A percentile compares a stretch with the other conserved stretches of the same genome.
Conservation (phyloP, 2,329 filamentous ascomycete genomes). For the Colletotrichum somersetense region DNA sequence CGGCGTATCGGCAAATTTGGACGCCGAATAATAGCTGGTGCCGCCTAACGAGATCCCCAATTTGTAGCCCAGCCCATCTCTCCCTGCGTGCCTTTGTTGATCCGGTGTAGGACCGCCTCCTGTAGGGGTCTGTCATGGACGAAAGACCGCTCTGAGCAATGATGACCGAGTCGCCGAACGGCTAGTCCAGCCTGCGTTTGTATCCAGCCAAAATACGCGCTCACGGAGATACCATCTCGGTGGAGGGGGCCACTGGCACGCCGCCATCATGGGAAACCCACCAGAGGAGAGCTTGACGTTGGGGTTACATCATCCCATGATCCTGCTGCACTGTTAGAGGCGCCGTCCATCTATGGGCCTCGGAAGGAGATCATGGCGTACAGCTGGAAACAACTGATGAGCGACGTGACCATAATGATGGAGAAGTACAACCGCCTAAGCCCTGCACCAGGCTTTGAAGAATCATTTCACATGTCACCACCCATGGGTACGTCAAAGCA, state of each 20-base stretch:
- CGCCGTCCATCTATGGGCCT: neutral
- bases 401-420: neutral
- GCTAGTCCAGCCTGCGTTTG: neutral
- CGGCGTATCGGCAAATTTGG: neutral
- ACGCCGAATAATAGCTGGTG: too few species aligned
- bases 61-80: neutral
- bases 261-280: neutral
- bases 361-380: neutral
- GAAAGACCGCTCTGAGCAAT: neutral
- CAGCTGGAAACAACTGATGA: neutral
- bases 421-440: neutral
- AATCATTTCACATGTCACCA: constrained; percentile 8
- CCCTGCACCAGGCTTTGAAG: neutral
- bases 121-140: neutral
- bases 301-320: neutral
- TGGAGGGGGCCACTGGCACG: neutral
- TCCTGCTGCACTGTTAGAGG: neutral
- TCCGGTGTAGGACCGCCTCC: neutral
- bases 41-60: neutral
- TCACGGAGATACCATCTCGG: neutral
- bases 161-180: neutral
- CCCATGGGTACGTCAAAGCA: neutral
- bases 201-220: neutral
- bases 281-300: neutral
- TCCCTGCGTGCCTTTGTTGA: neutral